Percentiles rank a stretch among this genome's conserved stretches.
Conservation (phyloP, 2,329 filamentous ascomycete species). For the Paraconiothyrium sp. region DNA sequence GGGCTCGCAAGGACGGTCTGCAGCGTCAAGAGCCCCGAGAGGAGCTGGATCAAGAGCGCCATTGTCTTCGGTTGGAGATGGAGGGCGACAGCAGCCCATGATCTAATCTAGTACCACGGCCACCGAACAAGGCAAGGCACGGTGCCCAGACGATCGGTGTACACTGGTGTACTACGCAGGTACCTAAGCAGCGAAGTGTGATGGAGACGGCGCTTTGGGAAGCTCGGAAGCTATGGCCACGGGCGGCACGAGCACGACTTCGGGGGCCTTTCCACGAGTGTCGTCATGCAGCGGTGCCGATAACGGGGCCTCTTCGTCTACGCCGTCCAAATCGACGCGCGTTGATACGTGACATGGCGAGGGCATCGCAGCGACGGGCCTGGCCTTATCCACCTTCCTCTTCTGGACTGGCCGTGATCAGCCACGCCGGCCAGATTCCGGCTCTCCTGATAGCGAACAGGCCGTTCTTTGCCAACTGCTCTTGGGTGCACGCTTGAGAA, state of each 20-base stretch:
- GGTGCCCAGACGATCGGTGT: not conserved
- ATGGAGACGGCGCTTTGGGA: not conserved
- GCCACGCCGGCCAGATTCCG: too few relatives aligned
- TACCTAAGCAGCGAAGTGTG: not conserved
- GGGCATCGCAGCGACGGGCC: not conserved
- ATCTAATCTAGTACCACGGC: not conserved
- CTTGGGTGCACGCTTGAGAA: too few relatives aligned
- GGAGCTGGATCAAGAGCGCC: constrained; percentile 32
- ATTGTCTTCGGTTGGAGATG: constrained; percentile 29
- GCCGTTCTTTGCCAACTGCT: too few relatives aligned
- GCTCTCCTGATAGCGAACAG: too few relatives aligned
- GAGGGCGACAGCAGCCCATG: constrained; percentile 16
- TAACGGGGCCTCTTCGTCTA: not conserved
- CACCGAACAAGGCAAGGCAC: constrained; percentile 6
- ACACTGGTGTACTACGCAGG: not conserved
- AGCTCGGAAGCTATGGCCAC: constrained; percentile 7
- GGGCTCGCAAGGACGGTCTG: constrained; percentile 33
- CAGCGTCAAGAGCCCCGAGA: constrained; percentile 39
- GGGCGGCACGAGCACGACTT: not conserved
- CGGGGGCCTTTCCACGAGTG: not conserved
- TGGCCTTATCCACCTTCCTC: not conserved
- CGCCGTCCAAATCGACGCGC: not conserved
- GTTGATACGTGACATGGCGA: not conserved
- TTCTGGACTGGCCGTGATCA: not conserved
- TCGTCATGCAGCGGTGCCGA: not conserved